Percentiles rank a stretch among this genome's conserved stretches.
Evolutionary conservation across 768 basidiomycete genomes (phyloP).

Genomic region (Cubamyces sp.): DNA sequence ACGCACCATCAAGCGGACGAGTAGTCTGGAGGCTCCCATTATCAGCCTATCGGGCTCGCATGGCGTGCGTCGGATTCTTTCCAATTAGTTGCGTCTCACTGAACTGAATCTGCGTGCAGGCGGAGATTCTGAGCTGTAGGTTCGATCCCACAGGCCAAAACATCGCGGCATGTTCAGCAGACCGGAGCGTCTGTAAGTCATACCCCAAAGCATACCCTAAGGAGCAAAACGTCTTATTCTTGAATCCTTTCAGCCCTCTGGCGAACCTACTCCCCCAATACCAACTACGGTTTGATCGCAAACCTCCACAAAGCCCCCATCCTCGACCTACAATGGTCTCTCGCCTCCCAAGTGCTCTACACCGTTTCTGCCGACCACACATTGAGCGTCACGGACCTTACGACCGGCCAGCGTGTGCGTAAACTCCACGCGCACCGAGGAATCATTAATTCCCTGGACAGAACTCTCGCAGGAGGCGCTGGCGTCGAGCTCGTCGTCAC

Average conservation of each 20-base stretch:
- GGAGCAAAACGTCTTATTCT: neutral
- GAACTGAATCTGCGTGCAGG: conserved; percentile 42
- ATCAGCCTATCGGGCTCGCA: conserved; percentile 89
- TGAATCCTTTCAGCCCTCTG: conserved; percentile 64
- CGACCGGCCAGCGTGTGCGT: conserved; percentile 79
- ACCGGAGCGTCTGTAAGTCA: conserved; percentile 87
- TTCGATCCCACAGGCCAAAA: conserved; percentile 95
- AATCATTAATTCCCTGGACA: conserved; percentile 87
- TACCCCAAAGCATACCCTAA: too few species aligned
- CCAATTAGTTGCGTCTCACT: neutral
- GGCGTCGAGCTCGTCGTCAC: conserved; percentile 87
- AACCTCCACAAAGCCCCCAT: conserved; percentile 89
- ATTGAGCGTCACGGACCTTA: conserved; percentile 74
- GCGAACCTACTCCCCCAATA: conserved; percentile 91
- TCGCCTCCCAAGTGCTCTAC: conserved; percentile 72
- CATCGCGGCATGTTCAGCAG: conserved; percentile 90
- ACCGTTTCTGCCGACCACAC: conserved; percentile 91
- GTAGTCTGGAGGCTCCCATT: conserved; percentile 91
- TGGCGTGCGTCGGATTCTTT: conserved; percentile 54
- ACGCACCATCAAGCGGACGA: conserved; percentile 89
- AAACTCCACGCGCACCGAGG: conserved; percentile 89
- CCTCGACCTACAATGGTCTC: conserved; percentile 90
- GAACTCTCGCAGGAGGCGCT: conserved; percentile 81
- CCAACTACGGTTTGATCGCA: conserved; percentile 86
- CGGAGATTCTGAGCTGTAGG: conserved; percentile 88